These are phyloP conservation scores for Oryza nivara DNA, from an alignment of 176 grass and related monocot species.

Conservation along the genomic window DNA sequence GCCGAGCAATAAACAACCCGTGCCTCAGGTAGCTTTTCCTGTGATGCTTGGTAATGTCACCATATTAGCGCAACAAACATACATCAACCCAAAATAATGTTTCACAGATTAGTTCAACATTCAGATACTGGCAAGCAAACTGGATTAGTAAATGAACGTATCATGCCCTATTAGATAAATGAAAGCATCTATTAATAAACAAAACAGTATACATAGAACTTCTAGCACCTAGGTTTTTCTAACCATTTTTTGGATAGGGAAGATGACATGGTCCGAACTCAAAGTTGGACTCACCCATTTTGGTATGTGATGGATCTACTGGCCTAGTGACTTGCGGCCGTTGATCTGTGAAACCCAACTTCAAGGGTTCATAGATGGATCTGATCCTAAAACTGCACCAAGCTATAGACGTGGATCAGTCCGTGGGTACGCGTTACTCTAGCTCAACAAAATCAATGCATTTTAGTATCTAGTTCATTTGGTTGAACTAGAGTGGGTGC, in stretches of 20 bases:
- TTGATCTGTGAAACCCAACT: background rate
- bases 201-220: background rate
- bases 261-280: background rate
- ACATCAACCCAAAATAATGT: constrained; percentile 24
- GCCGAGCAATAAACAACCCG: constrained; percentile 97
- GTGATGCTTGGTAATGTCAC: constrained; percentile 46
- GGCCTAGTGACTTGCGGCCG: background rate
- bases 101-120: background rate
- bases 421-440: too few species aligned
- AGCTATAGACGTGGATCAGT: background rate
- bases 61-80: constrained; percentile 32
- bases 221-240: background rate
- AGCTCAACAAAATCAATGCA: too few species aligned
- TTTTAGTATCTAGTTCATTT: too few species aligned
- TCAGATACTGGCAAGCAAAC: background rate
- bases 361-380: background rate
- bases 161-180: background rate
- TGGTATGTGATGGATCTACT: background rate
- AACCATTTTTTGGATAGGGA: background rate
- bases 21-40: constrained; percentile 84
- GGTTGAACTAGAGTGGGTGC: too few species aligned
- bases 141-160: background rate
- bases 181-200: background rate
- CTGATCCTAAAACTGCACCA: background rate
- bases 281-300: background rate